Evolutionary conservation across 2,329 filamentous ascomycete species (phyloP), one percentile per base, ranked within the genome.

Genomic region (Colletotrichum phormii): DNA sequence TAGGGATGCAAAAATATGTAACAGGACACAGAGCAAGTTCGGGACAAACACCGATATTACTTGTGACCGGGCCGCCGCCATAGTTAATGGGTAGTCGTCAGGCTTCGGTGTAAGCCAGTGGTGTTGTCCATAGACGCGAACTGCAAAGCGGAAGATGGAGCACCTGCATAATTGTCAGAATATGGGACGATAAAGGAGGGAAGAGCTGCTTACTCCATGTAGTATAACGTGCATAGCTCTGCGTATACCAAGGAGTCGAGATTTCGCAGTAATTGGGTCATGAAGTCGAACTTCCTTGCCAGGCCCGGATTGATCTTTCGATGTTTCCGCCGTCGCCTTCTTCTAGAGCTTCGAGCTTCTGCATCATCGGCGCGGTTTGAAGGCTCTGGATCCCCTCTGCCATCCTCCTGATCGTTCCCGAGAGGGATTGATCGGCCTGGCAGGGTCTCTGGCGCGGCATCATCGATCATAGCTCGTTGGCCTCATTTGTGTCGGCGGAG

Each of bases 221-320:
- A 93, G 79, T 93, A 93, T 76, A 93, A 77, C 55, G 88, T 86
- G 77, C 89, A 91, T 69, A 93, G 83, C 83, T 93, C 90, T 53
- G 88, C 89, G 79, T 91, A 91, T 61, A 92, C 87, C 58, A 92
- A 78, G 77, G 88, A 87, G 82, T 93, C 91, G 71, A 93, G 83
- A 74, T 86, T 89, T 77, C 85, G 84, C 76, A 91, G 87, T 73
- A 93, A 84, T 76, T 91, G 87, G 53, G 86, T 89, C 76, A 92
- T 82, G 78, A 92, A 91, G 75, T 89, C 82, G 68, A 90, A 83
- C 84, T 91, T 92, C 81, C 88, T 91, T 70, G 82, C 81, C 77
- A 89, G 81, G 75, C 87, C 80, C 64, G 83, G 81, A 65, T 83
- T 80, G 65, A 80, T 80, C 71, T 80, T 82, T 77, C 80, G 83